Conservation (phyloP, 306 rosid genomes). For the Senna tora region DNA sequence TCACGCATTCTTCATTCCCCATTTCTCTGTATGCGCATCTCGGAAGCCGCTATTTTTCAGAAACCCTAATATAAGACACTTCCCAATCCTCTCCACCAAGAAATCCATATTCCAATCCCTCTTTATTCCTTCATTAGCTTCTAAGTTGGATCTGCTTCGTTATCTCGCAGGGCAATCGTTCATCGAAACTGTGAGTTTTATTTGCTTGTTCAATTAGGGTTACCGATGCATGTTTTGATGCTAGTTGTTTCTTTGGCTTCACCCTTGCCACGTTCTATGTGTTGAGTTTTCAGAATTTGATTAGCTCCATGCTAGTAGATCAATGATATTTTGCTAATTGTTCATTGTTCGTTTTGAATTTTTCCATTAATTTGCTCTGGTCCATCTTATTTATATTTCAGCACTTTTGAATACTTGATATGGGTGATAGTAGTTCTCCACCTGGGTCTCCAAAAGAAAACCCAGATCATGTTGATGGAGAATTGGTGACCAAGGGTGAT, state of each 20-base stretch:
- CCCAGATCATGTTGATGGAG: slow-evolving; percentile 46
- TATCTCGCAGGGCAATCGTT: neutral
- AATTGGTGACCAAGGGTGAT: slow-evolving; percentile 41
- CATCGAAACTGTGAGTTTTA: slow-evolving; percentile 26
- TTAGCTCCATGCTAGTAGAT: neutral
- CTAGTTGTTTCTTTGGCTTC: neutral
- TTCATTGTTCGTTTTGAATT: neutral
- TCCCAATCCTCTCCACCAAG: neutral
- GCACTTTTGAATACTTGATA: slow-evolving; percentile 21
- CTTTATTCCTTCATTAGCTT: neutral
- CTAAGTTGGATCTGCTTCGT: neutral
- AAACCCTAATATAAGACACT: slow-evolving; percentile 20
- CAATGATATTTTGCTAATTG: neutral
- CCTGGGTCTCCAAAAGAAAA: slow-evolving; percentile 50
- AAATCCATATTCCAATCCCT: neutral
- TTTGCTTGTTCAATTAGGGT: neutral
- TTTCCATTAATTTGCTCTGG: neutral
- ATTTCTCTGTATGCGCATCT: slow-evolving; percentile 37
- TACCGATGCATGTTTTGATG: neutral
- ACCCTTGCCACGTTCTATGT: neutral
- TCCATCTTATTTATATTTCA: neutral
- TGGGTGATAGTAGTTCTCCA: slow-evolving; percentile 54
- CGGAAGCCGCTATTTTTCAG: slow-evolving; percentile 39
- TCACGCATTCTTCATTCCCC: slow-evolving; percentile 31
- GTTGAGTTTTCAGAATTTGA: neutral